Conservation (phyloP, 2,329 filamentous ascomycete genomes). For the Alternaria brassicae region DNA sequence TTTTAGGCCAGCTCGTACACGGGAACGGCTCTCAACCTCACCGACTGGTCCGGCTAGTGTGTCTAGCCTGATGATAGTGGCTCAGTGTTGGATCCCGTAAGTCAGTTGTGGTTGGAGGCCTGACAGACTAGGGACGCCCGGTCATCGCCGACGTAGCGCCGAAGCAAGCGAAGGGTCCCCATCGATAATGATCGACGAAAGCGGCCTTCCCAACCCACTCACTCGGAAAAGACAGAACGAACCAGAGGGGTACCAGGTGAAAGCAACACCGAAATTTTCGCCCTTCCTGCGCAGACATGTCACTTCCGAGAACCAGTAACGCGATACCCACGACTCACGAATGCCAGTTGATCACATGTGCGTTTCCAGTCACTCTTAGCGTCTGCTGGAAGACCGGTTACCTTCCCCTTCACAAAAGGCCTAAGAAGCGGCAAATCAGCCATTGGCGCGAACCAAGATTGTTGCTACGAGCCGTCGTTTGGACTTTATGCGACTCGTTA, state of each 20-base stretch:
- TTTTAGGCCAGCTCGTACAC: constrained; percentile 1
- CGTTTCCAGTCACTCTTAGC: neutral
- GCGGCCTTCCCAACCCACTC: constrained; percentile 3
- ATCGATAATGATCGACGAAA: constrained; percentile 5
- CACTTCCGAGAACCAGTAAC: neutral
- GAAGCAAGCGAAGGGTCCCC: neutral
- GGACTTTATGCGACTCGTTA: constrained; percentile 9
- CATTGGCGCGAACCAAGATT: neutral
- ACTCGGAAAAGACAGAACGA: neutral
- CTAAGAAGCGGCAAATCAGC: neutral
- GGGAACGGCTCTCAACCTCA: constrained; percentile 3
- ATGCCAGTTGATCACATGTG: neutral
- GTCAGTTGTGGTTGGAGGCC: constrained; percentile 1
- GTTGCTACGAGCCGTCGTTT: neutral
- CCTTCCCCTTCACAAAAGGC: neutral
- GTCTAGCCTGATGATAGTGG: neutral
- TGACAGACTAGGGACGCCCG: neutral
- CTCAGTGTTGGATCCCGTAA: neutral
- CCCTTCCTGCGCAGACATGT: neutral
- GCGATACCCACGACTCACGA: neutral
- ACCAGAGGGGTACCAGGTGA: constrained; percentile 8
- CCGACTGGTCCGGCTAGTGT: constrained; percentile 4
- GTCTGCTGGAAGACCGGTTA: neutral
- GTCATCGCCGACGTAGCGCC: constrained; percentile 2
- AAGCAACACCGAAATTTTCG: neutral